Percentiles rank a stretch among this genome's conserved stretches.
These are phyloP conservation scores for Sclerotinia nivalis DNA, from an alignment of 2,329 filamentous ascomycete species.

Conservation along the genomic window DNA sequence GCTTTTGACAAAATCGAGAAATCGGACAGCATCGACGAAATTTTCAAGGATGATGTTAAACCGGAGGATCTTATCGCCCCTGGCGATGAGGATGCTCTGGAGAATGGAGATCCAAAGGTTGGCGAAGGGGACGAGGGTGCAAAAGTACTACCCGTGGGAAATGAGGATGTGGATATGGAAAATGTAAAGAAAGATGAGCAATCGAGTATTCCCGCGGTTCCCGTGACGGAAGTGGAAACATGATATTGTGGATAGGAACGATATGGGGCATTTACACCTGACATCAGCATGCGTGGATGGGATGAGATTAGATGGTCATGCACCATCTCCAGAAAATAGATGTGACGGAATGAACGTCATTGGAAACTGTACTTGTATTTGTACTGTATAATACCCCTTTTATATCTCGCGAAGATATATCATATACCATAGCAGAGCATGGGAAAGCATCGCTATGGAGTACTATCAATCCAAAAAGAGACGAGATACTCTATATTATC, in stretches of 20 bases:
- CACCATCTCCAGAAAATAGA: not conserved
- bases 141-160: conserved; percentile 24
- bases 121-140: conserved; percentile 3
- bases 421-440: conserved; percentile 3
- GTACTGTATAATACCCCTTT: conserved; percentile 17
- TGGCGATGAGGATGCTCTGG: conserved; percentile 41
- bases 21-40: conserved; percentile 65
- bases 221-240: not conserved
- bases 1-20: conserved; percentile 87
- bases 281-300: not conserved
- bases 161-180: conserved; percentile 16
- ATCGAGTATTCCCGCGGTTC: not conserved
- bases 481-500: not conserved
- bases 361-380: conserved; percentile 21
- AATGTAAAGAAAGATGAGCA: conserved; percentile 2
- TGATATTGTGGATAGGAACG: not conserved
- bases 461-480: not conserved
- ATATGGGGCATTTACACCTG: not conserved
- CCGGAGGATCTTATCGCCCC: conserved; percentile 43
- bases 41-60: conserved; percentile 53
- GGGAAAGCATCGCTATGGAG: not conserved
- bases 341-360: conserved; percentile 25
- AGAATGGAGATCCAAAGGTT: conserved; percentile 38
- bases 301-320: not conserved
- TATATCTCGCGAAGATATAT: conserved; percentile 4